Conservation (phyloP, 768 basidiomycete species). For the Pleurotus platypus region DNA sequence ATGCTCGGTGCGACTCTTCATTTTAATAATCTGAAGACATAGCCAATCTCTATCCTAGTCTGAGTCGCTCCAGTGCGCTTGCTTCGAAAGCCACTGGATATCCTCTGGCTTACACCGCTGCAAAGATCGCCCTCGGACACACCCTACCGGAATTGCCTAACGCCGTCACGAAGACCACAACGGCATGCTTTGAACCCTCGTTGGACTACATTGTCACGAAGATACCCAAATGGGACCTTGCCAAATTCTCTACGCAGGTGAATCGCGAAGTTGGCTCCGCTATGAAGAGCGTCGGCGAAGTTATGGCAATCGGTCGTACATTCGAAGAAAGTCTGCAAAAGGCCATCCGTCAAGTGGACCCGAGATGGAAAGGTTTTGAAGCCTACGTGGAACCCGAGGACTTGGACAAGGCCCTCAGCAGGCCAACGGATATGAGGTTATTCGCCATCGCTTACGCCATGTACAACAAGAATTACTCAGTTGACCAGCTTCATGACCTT, state of each 20-base stretch:
- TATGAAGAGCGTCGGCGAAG: conserved; percentile 99
- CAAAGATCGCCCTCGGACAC: conserved; percentile 96
- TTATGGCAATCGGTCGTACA: conserved; percentile 99
- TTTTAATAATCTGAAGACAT: neutral
- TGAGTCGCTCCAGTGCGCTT: conserved; percentile 89
- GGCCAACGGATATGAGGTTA: conserved; percentile 92
- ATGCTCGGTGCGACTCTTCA: conserved; percentile 66
- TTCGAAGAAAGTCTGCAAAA: conserved; percentile 99
- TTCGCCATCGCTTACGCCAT: conserved; percentile 98
- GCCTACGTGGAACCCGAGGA: conserved; percentile 89
- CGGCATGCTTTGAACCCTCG: conserved; percentile 98
- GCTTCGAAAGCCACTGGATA: conserved; percentile 99
- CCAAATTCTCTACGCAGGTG: conserved; percentile 94
- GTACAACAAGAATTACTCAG: conserved; percentile 88
- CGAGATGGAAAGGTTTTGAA: conserved; percentile 95
- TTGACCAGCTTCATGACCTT: conserved; percentile 86
- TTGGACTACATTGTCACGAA: conserved; percentile 99
- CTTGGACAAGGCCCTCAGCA: conserved; percentile 70
- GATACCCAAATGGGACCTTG: conserved; percentile 99
- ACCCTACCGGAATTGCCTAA: conserved; percentile 98
- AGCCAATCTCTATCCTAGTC: conserved; percentile 25
- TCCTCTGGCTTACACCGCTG: conserved; percentile 97
- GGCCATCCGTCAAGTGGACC: conserved; percentile 96
- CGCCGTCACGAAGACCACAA: conserved; percentile 98
- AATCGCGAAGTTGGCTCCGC: conserved; percentile 93